Base-by-base conservation (phyloP, 805 yeast species). In the Kazachstania taianensis region DNA sequence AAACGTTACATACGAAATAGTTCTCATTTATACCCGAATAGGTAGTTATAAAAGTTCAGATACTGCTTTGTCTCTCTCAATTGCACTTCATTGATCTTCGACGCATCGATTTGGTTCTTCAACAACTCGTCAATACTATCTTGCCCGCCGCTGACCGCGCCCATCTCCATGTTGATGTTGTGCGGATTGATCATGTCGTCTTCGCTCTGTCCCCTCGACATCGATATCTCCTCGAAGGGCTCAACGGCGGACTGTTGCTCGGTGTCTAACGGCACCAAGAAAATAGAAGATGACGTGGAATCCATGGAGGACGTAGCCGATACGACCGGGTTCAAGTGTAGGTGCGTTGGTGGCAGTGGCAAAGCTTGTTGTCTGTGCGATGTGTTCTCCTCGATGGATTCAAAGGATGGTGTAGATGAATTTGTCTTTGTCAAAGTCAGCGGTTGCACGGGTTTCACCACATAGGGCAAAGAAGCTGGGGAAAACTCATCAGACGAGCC, bases 51-150 rank as follows among this genome's bases (percentile, higher is more conserved):
- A 33, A 57, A 54, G 28, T 54, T 48, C 37, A 54, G 19, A 39
- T 52, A 57, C 30, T 54, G 54, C 37, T 52, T 48, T 7, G 51
- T 49, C 30, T 55, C 60, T 30, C 51, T 44, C 19, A 47, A 30
- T 18, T 52, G 55, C 9, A 40, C 43, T 25, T 51, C 52, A 29
- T 49, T 45, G 26, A 55, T 31, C 15, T 36, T 39, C 2, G 4
- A n/a, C 12, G 25, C 25, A 22, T 22, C 25, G 25, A 22, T 9
- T 8, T 39, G 39, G 20, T n/a, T 28, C 5, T 14, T 19, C 5
- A 39, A 20, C 6, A 34, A 27, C 25, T 35, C 26, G 18, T 42
- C 35, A 28, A 37, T 34, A 29, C 19, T 29, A n/a, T 22, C 25
- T n/a, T 22, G 25, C n/a, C n/a, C n/a, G n/a, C n/a, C n/a, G n/a